Conservation (phyloP, 257 asterid genomes). For the Solanum acaule region DNA sequence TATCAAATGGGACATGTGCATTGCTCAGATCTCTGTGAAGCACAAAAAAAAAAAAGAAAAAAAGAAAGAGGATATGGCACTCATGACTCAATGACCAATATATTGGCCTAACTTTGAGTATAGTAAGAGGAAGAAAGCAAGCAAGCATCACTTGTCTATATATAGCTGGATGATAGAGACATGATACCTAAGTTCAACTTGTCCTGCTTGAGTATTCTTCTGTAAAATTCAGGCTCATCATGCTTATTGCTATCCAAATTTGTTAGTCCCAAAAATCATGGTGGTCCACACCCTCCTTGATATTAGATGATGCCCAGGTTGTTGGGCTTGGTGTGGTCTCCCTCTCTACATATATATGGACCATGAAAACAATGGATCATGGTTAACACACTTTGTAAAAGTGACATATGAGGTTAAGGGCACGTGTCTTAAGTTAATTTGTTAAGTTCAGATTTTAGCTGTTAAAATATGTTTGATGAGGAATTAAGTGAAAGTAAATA, state of each 20-base stretch:
- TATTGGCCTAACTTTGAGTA: background rate
- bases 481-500: background rate
- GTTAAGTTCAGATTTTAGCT: background rate
- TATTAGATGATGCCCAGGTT: background rate
- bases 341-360: background rate
- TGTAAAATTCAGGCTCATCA: background rate
- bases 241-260: background rate
- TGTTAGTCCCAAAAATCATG: background rate
- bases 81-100: background rate
- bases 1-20: background rate
- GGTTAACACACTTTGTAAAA: background rate
- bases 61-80: too few relatives aligned
- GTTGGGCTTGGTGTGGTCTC: background rate
- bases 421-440: background rate
- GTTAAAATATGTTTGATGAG: background rate
- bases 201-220: background rate
- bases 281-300: background rate
- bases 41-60: background rate
- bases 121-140: background rate
- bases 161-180: constrained; percentile 53
- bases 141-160: background rate
- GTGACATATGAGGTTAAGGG: background rate
- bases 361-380: background rate
- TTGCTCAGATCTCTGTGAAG: background rate
- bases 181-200: constrained; percentile 22